These are phyloP conservation scores for Chaetomium olivaceum DNA, from an alignment of 2,329 filamentous ascomycete genomes.

Conservation along the genomic window DNA sequence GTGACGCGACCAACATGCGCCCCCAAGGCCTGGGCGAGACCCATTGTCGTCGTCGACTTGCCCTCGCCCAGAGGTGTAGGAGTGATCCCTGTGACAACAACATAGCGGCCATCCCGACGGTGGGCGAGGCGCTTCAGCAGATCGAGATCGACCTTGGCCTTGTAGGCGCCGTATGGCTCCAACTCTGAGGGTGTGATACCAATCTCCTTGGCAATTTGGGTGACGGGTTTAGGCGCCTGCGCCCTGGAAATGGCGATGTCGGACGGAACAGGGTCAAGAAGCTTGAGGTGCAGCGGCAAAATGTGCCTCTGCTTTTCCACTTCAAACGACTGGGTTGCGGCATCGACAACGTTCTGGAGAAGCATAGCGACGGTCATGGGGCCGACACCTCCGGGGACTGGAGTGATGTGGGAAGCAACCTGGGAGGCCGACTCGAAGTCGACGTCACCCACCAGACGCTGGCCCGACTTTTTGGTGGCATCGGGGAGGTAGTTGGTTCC, in stretches of 20 bases:
- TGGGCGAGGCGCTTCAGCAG: slow-evolving; percentile 83
- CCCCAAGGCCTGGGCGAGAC: slow-evolving; percentile 87
- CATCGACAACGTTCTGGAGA: slow-evolving; percentile 89
- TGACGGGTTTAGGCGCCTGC: slow-evolving; percentile 91
- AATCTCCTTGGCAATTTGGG: slow-evolving; percentile 77
- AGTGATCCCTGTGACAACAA: slow-evolving; percentile 93
- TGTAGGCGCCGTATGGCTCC: slow-evolving; percentile 92
- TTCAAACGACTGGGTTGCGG: slow-evolving; percentile 79
- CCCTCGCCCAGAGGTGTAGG: slow-evolving; percentile 95
- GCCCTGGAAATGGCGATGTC: slow-evolving; percentile 90
- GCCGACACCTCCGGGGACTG: slow-evolving; percentile 93
- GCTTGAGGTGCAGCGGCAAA: slow-evolving; percentile 77
- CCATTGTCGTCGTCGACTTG: slow-evolving; percentile 97
- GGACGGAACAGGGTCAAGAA: slow-evolving; percentile 82
- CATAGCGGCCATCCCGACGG: slow-evolving; percentile 83
- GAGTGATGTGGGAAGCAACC: slow-evolving; percentile 90
- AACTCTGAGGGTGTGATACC: slow-evolving; percentile 87
- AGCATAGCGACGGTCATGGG: slow-evolving; percentile 99
- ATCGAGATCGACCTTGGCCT: slow-evolving; percentile 88
- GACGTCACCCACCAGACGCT: slow-evolving; percentile 91
- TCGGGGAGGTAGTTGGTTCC: slow-evolving; percentile 96
- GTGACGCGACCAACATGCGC: slow-evolving; percentile 84
- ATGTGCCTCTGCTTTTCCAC: slow-evolving; percentile 78
- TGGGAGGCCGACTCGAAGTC: slow-evolving; percentile 82
- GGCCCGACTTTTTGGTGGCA: slow-evolving; percentile 84